Evolutionary conservation across 2,329 filamentous ascomycete genomes (phyloP).

Genomic region (Trichocomaceae sp.): DNA sequence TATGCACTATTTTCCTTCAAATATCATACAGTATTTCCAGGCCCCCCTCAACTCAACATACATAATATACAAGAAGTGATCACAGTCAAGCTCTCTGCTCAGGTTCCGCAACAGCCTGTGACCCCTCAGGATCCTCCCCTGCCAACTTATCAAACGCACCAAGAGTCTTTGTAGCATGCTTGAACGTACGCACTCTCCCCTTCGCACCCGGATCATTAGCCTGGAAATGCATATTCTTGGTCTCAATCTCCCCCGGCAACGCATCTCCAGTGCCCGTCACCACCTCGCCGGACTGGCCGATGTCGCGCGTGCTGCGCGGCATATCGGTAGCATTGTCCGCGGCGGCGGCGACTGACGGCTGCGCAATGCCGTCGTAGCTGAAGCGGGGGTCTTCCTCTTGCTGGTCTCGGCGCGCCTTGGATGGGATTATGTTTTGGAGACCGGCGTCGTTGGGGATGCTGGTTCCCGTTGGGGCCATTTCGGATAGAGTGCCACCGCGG

Average conservation of each 20-base stretch:
- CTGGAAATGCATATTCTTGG: conserved; percentile 32
- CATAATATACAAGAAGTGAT: not conserved
- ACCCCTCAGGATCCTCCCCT: conserved; percentile 29
- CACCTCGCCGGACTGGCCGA: conserved; percentile 31
- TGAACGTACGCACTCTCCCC: conserved; percentile 32
- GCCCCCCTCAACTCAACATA: not conserved
- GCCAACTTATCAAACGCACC: conserved; percentile 34
- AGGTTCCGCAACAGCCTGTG: conserved; percentile 22
- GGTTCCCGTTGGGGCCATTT: conserved; percentile 27
- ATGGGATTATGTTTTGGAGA: conserved; percentile 39
- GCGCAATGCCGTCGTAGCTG: conserved; percentile 41
- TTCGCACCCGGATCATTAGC: conserved; percentile 30
- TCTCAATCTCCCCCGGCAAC: conserved; percentile 32
- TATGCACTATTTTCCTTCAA: not conserved
- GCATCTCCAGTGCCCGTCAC: conserved; percentile 37
- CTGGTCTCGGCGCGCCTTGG: conserved; percentile 35
- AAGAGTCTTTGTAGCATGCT: conserved; percentile 33
- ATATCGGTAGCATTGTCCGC: conserved; percentile 46
- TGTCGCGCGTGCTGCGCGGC: conserved; percentile 33
- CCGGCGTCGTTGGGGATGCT: conserved; percentile 41
- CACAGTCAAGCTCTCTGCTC: conserved; percentile 9
- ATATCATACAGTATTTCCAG: not conserved
- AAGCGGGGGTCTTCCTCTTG: conserved; percentile 44
- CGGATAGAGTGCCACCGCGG: conserved; percentile 25
- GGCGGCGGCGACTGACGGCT: conserved; percentile 32